phyloP scores from a whole-genome alignment of 192 early-diverging fungal genomes.

The Anaeromyces robustus region DNA sequence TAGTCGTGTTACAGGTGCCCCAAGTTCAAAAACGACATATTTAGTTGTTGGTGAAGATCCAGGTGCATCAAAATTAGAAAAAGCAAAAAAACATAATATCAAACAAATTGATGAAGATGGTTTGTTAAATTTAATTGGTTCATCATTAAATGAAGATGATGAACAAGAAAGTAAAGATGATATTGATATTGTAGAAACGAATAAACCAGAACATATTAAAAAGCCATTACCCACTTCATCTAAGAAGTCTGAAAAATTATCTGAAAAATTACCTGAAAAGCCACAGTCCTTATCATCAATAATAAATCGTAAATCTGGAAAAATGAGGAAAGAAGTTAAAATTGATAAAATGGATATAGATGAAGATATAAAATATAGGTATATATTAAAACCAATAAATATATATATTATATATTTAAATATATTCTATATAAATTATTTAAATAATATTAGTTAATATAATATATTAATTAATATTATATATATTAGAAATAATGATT shows the following conservation, averaged over 20 bases:
- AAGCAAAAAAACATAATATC: conserved; percentile 51
- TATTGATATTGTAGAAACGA: background rate
- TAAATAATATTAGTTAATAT: background rate
- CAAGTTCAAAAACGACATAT: conserved; percentile 71
- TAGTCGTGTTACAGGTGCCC: conserved; percentile 53
- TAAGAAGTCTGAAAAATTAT: too few relatives aligned
- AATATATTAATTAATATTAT: background rate
- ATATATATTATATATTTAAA: too few relatives aligned
- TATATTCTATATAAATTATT: too few relatives aligned
- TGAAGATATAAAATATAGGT: background rate
- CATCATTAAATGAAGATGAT: conserved; percentile 9
- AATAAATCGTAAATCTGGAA: background rate
- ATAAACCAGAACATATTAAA: background rate
- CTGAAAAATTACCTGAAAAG: too few relatives aligned
- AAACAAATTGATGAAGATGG: conserved; percentile 69
- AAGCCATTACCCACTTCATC: too few relatives aligned
- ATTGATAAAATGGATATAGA: background rate
- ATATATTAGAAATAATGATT: background rate
- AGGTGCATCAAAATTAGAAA: conserved; percentile 67
- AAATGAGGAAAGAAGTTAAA: background rate
- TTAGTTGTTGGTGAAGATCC: conserved; percentile 75
- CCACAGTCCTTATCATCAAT: conserved; percentile 6
- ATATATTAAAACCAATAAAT: too few relatives aligned
- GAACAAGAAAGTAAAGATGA: background rate
- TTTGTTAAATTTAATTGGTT: conserved; percentile 62